Base-by-base conservation (phyloP, 2,329 filamentous ascomycete genomes). In the Trichoderma guizhouense region DNA sequence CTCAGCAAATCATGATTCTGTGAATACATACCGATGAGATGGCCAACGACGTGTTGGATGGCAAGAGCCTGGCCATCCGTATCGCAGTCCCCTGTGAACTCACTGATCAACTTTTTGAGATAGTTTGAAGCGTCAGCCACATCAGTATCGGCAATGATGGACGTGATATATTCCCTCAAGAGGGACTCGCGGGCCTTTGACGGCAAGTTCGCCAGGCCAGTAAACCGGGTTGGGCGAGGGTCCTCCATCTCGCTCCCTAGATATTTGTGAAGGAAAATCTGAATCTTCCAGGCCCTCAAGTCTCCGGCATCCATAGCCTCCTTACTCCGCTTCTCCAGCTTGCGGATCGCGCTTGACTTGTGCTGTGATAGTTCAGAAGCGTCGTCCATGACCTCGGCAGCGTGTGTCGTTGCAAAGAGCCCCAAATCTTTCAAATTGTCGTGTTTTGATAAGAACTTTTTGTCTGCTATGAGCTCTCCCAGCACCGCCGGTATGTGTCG, bases 201-300 rank as follows among this genome's bases (percentile, higher is more conserved):
- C 1, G 80, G 78, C 15, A 82, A 71, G 14, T 74, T 74, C 3
- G 76, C 74, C 34, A 83, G 74, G 28, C 71, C 74, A 28, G 77
- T 78, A 64, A 84, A 82, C 1, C 74, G 77, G 5, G 79, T 80
- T 1, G 81, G 81, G 3, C 78, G 79, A 8, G 81, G 73, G 0
- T 78, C 77, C 7, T 79, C 76, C 21, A 83, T 71, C 1, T 77
- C 73, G 5, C 78, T 73, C 0, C 79, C 76, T 26, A 85, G 79
- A 64, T 83, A 79, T 5, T 76, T 82, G 6, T 79, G 79, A 9
- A 87, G 74, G 69, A 87, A 84, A 3, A 79, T 82, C 69, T 83
- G 81, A 32, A 86, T 74, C 73, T 83, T 83, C 85, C 86, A 87
- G 7, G 83, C 85, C 34, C 79, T 77, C 15, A 83, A 36, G 32